Base-by-base conservation (phyloP, 2,329 filamentous ascomycete species). In the Blastomyces emzantsi region DNA sequence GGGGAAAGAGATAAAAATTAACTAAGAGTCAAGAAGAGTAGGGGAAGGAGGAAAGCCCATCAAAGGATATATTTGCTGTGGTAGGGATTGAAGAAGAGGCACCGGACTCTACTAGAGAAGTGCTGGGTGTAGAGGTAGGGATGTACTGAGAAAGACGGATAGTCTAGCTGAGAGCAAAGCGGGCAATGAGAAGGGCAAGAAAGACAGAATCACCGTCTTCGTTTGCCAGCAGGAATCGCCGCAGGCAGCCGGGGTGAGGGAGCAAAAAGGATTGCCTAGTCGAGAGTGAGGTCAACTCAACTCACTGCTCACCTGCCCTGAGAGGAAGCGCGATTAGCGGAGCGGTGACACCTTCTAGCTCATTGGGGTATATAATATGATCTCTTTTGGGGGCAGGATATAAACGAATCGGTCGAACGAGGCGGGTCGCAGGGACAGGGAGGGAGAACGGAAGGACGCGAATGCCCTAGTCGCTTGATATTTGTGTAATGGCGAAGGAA, bases 191-290 rank as follows among this genome's bases (percentile, higher is more conserved):
- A 61, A 45, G 36, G 25, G n/a, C n/a, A 57, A 56, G 47, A 61
- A 43, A 43, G 47, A 72, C 72, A 69, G 68, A 66, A 69, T 66
- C 66, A 61, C 70, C 70, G 68, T 69, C 69, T 74, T 71, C 71
- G 72, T 76, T 74, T 75, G 72, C 69, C 71, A 73, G 68, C 66
- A 66, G 63, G 67, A 52, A 68, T 67, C 68, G 70, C 69, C 68
- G 69, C 66, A 70, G 70, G 69, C 64, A 69, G 67, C 68, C 69
- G 69, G 64, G 57, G 19, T 36, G 33, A 56, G 52, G 36, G 64
- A 65, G 43, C 60, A 19, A 51, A 7, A 19, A 36, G 36, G 25
- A 57, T 62, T 57, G 39, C 25, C 61, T 28, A 28, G 43, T 41
- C 9, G 39, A 62, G 30, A 62, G 41, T 19, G 61, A 62, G 61